Evolutionary conservation across 2,329 filamentous ascomycete species (phyloP), one percentile per base, ranked within the genome.

Genomic region (Talaromyces atroroseus): DNA sequence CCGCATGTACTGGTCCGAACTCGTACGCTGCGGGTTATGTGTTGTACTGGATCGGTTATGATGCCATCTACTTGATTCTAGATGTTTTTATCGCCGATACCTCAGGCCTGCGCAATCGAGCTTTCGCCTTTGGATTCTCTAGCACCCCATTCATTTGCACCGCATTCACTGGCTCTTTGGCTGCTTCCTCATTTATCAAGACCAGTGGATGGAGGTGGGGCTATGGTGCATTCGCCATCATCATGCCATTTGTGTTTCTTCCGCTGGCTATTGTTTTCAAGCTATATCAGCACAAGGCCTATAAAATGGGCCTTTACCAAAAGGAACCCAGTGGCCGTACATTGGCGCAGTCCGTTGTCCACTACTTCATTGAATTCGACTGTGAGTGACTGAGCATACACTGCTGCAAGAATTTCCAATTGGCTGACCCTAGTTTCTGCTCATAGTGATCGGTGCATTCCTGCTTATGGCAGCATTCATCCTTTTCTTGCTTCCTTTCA

Each of bases 401-500:
- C 16, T 38, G n/a, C 8, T 21, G 8, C 20, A 4, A 38, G 32
- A 20, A 38, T 5, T 16, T 49, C 29, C 1, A 84, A 61, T 81
- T 86, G 56, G 84, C 87, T 63, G 59, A 34, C 12, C 8, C 51
- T 53, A 10, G 45, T 26, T 45, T 21, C 16, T 6, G 2, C 21
- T 14, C 16, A 12, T 45, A 76, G 72, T 83, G 2, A 58, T 84
- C 26, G 85, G 86, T 18, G 74, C 85, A 20, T 58, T 86, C n/a
- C 71, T 88, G 1, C 74, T 88, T 46, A 80, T 81, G 52, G 76
- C 73, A 1, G 86, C 83, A 0, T 82, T 86, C 65, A 76, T 83
- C 2, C 71, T 88, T 2, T 81, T 89, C 66, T 77, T 89, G 3
- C 76, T 90, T 16, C 83, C 86, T 0, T 86, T 90, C 71, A 83